Base-by-base conservation (phyloP, 352 stramenopile genomes). In the Globisporangium irregulare region DNA sequence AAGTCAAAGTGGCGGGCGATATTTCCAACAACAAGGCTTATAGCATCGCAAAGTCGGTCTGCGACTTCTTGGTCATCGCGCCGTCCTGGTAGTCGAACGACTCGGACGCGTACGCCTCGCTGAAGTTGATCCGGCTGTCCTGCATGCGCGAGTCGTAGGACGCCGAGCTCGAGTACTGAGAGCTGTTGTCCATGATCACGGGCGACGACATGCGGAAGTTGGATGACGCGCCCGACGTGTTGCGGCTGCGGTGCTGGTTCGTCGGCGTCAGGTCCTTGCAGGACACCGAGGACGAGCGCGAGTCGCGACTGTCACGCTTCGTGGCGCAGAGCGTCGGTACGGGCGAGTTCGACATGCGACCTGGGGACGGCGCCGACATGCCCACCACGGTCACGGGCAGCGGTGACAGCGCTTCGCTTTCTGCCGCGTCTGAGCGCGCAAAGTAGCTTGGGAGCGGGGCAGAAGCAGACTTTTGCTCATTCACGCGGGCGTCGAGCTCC, bases 61-160 rank as follows among this genome's bases (percentile, higher is more conserved):
- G 66, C 51, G 67, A 73, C 51, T 58, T 53, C 51, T 81, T 82
- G 50, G 70, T 66, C n/a, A 88, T 64, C 46, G 70, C 64, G 24
- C 68, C 75, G 62, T 74, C 67, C 50, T 86, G 68, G n/a, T 76
- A 82, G 36, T 74, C 69, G 59, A 64, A 76, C 36, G 73, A 84
- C 22, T 79, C 75, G 1, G 70, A 62, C 7, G 59, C 66, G 63
- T 80, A 87, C 69, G 85, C 81, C 68, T 90, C 81, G 60, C 84
- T 92, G 67, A 90, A 90, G 71, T 89, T 80, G 64, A 89, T 77
- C n/a, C 81, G 76, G 59, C 81, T 90, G 70, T 87, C 75, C 61
- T 75, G 59, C 34, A 80, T 79, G 25, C 80, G 78, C 53, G 43
- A 67, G 36, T 66, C 53, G 69, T 66, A 74, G 29, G 76, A 73